Base-by-base conservation (phyloP, 1,284 basidiomycete species). In the Boletellus sp. region DNA sequence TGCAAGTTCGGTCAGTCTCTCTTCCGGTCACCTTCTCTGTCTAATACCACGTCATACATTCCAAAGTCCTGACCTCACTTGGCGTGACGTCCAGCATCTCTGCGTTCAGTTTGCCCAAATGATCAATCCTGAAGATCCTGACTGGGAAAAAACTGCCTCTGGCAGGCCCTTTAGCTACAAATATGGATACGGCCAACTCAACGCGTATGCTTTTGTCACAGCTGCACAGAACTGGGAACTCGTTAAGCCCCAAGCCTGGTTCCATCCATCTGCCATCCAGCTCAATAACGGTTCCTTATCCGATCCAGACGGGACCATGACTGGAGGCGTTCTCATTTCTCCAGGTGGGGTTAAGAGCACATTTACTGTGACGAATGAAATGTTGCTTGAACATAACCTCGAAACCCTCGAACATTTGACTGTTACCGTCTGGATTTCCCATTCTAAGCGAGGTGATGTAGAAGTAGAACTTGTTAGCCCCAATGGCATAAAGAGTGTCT, bases 51-150 rank as follows among this genome's bases (percentile, higher is more conserved):
- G 5, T 8, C 23, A 5, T 21, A n/a, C n/a, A n/a, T n/a, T n/a
- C n/a, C n/a, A n/a, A 39, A 63, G 61, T n/a, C 63, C 61, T 8
- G 94, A 99, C 39, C 79, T 99, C 22, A 88, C 89, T 22, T 99
- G 96, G 96, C 84, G 96, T 48, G 96, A 99, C 63, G 77, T 98
- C 32, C 96, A 99, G 65, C 84, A 99, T 61, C 76, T 99, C 30
- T 87, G 87, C 47, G 83, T 99, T 27, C 74, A 78, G 49, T 89
- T 84, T 2, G 90, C 91, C 2, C 77, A 82, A 16, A 76, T 79
- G 58, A 81, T 98, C 68, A 98, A 95, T 64, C 76, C 80, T 0
- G 82, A 91, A 5, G 96, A 99, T 62, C 88, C 91, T 0, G 94
- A 97, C 66, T 99, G 96, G 96, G 91, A 96, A 60, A 71, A 66